phyloP scores from a whole-genome alignment of 176 grass and related monocot species.

The Echinochloa phyllopogon region DNA sequence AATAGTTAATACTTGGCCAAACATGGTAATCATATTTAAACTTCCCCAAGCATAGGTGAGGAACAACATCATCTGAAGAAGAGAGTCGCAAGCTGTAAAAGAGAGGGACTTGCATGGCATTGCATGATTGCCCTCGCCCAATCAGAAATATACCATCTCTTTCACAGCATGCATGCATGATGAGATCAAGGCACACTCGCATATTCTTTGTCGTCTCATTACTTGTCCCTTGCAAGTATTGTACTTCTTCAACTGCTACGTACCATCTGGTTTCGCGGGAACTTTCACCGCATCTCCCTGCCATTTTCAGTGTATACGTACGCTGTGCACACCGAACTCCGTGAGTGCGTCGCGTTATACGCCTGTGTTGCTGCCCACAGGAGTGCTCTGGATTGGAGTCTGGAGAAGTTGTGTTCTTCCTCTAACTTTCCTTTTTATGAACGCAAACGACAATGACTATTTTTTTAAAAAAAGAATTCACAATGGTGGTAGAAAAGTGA shows the following conservation, averaged over 20 bases:
- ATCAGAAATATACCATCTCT: constrained; percentile 27
- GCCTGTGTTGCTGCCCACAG: background rate
- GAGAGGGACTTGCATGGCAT: background rate
- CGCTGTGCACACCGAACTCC: too few relatives aligned
- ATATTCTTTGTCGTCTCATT: constrained; percentile 11
- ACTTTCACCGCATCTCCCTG: constrained; percentile 12
- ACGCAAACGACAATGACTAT: background rate
- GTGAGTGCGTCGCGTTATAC: too few relatives aligned
- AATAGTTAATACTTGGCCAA: background rate
- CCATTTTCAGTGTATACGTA: background rate
- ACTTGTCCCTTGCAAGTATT: constrained; percentile 23
- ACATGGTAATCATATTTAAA: background rate
- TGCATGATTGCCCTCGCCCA: background rate
- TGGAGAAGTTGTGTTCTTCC: background rate
- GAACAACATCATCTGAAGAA: constrained; percentile 1
- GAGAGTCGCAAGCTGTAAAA: constrained; percentile 37
- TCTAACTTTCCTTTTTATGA: background rate
- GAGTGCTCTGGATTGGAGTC: background rate
- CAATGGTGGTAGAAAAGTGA: background rate
- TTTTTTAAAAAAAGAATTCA: too few relatives aligned
- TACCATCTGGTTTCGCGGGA: constrained; percentile 1
- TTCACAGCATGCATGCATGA: constrained; percentile 27
- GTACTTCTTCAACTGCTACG: background rate
- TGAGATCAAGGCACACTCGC: constrained; percentile 37
- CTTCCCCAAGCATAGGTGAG: background rate